These are phyloP conservation scores for Fomitopsis betulina DNA, from an alignment of 1,284 basidiomycete genomes.

Conservation along the genomic window DNA sequence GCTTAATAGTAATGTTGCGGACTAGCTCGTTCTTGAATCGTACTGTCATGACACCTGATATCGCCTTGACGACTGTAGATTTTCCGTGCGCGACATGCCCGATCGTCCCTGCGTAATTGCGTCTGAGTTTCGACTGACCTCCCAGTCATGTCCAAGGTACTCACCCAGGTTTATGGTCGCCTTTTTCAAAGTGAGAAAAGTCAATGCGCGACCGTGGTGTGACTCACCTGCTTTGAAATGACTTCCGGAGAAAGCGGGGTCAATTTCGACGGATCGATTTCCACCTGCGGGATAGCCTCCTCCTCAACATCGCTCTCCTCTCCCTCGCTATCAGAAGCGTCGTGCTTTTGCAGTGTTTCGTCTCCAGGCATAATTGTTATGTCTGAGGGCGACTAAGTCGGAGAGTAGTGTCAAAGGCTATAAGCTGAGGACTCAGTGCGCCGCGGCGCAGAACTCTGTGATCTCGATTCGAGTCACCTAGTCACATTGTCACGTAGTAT, in stretches of 20 bases:
- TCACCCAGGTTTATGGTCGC: constrained; percentile 84
- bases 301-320: constrained; percentile 46
- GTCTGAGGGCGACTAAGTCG: not conserved
- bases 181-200: constrained; percentile 31
- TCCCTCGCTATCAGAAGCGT: constrained; percentile 65
- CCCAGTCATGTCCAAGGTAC: constrained; percentile 12
- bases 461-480: constrained; percentile 6
- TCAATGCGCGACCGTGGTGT: not conserved
- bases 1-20: constrained; percentile 98
- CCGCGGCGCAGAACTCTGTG: constrained; percentile 2
- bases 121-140: constrained; percentile 4
- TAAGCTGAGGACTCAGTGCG: not conserved
- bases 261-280: constrained; percentile 77
- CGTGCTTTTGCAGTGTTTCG: constrained; percentile 60
- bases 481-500: not conserved
- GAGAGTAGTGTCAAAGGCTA: not conserved
- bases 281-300: constrained; percentile 54
- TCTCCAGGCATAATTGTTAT: constrained; percentile 49
- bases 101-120: constrained; percentile 68
- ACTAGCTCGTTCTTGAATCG: constrained; percentile 99
- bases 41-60: constrained; percentile 98
- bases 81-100: constrained; percentile 99
- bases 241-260: constrained; percentile 94
- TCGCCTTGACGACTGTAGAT: constrained; percentile 98
- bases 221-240: constrained; percentile 91